phyloP scores from a whole-genome alignment of 495 filamentous ascomycete species.

The Pseudoneurospora amorphoporcata region DNA sequence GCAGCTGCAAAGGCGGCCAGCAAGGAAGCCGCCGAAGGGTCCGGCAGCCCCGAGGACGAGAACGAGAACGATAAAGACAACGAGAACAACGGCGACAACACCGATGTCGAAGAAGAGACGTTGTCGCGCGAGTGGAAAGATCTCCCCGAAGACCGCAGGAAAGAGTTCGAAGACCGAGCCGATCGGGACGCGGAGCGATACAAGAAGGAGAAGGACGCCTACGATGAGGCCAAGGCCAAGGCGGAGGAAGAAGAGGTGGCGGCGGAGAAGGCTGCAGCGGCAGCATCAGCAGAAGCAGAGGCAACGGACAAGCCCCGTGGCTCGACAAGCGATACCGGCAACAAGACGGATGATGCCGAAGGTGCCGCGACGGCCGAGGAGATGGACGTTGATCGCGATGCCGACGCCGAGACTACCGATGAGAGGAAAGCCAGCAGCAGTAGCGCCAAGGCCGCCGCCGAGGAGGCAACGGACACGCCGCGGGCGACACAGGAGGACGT shows the following conservation, averaged over 20 bases:
- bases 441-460: background rate
- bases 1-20: constrained; percentile 33
- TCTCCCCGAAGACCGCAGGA: constrained; percentile 32
- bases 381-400: background rate
- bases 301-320: background rate
- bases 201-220: constrained; percentile 32
- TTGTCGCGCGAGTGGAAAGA: constrained; percentile 42
- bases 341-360: constrained; percentile 3
- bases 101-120: constrained; percentile 31
- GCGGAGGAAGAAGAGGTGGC: constrained; percentile 10
- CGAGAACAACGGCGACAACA: constrained; percentile 21
- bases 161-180: constrained; percentile 32
- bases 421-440: background rate
- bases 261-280: constrained; percentile 9
- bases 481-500: constrained; percentile 27
- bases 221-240: constrained; percentile 13
- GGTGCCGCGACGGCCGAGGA: constrained; percentile 3
- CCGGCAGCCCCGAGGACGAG: constrained; percentile 68
- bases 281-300: constrained; percentile 10
- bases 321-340: constrained; percentile 21
- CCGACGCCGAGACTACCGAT: background rate
- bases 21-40: constrained; percentile 51
- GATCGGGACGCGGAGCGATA: constrained; percentile 31
- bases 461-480: constrained; percentile 3
- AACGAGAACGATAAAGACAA: constrained; percentile 31